Evolutionary conservation across 2,329 filamentous ascomycete genomes (phyloP), one percentile per base, ranked within the genome.

Genomic region (Alternaria novae-zelandiae): DNA sequence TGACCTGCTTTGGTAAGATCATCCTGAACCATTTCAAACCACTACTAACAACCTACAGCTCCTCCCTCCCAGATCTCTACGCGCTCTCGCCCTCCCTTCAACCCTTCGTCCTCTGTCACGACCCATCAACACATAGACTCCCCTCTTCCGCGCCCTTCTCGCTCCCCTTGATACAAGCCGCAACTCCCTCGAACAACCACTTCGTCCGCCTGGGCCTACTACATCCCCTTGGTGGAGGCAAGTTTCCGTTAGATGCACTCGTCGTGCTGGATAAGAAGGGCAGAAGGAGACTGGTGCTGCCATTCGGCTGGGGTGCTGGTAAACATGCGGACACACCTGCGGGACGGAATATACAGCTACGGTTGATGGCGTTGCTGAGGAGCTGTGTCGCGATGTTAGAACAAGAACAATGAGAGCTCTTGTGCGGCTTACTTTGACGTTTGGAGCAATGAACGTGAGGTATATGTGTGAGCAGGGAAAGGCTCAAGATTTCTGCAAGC

Each of bases 241-340:
- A 81, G 47, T 72, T 76, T 21, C 80, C 80, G 2, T 69, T 84
- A 11, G 82, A 83, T 63, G 81, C 82, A 6, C 71, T 84, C n/a
- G 81, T 83, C 5, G 78, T 83, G 2, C 60, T 83, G 4, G 82
- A 84, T 63, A 65, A 64, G 6, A 68, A 69, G 12, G 77, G 77
- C 1, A 72, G 77, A 41, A 72, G 80, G 21, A 75, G 82, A 54
- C 69, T 83, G 57, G 75, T 83, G 12, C 65, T 84, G 51, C 82
- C 82, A 1, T 81, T 83, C 64, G 82, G 82, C 3, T 83, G 82
- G 82, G 82, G 82, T 13, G 80, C 78, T 25, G 80, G 80, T 6
- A 73, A 74, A 44, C 78, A 80, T 64, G 78, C 71, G 17, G 69
- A 47, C 7, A 78, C 73, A 8, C 70, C 70, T 20, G 77, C 73